These are phyloP conservation scores for Apiotrichum brassicae DNA, from an alignment of 1,284 basidiomycete genomes.

Conservation along the genomic window DNA sequence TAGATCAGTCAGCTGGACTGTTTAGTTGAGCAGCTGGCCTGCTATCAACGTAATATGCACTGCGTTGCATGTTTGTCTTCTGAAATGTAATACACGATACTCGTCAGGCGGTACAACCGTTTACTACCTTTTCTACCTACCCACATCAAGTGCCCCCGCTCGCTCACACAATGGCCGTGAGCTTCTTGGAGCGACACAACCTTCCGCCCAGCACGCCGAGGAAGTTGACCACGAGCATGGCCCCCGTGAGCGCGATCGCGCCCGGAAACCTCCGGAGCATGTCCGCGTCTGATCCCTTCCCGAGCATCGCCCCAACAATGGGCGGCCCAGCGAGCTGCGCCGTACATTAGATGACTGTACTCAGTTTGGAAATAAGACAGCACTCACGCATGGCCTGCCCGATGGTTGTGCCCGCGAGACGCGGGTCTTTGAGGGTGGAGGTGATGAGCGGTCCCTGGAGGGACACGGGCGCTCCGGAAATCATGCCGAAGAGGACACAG, in stretches of 20 bases:
- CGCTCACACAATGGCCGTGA: not conserved
- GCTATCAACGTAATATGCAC: no score
- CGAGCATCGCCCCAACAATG: slow-evolving; percentile 27
- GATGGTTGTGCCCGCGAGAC: slow-evolving; percentile 27
- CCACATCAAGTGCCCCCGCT: no score
- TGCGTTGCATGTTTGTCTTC: no score
- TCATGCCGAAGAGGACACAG: slow-evolving; percentile 23
- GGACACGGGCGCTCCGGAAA: slow-evolving; percentile 23
- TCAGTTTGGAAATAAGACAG: not conserved
- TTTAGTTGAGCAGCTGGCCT: no score
- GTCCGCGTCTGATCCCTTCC: slow-evolving; percentile 12
- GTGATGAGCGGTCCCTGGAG: slow-evolving; percentile 26
- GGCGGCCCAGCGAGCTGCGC: slow-evolving; percentile 24
- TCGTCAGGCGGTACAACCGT: no score
- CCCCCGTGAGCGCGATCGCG: slow-evolving; percentile 17
- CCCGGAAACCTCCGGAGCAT: slow-evolving; percentile 14
- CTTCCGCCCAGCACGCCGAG: slow-evolving; percentile 9
- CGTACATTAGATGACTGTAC: not conserved
- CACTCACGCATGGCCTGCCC: slow-evolving; percentile 33
- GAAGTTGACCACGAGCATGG: slow-evolving; percentile 14
- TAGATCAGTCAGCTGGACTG: no score
- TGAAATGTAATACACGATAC: no score
- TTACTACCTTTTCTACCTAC: no score
- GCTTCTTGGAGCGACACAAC: slow-evolving; percentile 1
- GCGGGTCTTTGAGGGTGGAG: slow-evolving; percentile 20